Conservation (phyloP, 2,329 filamentous ascomycete species). For the Phyllachora maydis region DNA sequence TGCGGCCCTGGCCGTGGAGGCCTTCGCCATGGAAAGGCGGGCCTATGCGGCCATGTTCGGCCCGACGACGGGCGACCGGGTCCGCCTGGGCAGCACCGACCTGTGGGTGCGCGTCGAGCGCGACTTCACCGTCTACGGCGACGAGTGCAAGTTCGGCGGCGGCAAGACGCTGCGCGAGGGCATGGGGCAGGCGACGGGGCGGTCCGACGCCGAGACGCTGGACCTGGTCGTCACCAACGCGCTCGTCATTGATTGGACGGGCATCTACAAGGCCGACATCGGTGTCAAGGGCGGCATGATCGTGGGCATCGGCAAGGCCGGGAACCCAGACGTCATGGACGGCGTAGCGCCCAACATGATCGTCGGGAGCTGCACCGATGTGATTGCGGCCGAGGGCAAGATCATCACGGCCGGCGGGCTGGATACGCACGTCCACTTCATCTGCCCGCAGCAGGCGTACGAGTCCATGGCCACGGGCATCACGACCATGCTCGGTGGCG, state of each 20-base stretch:
- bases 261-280: slow-evolving; percentile 94
- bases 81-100: slow-evolving; percentile 65
- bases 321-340: slow-evolving; percentile 94
- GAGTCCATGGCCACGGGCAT: slow-evolving; percentile 73
- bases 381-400: slow-evolving; percentile 74
- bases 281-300: slow-evolving; percentile 79
- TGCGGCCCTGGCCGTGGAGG: slow-evolving; percentile 31
- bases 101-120: slow-evolving; percentile 82
- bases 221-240: slow-evolving; percentile 84
- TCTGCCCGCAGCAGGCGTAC: slow-evolving; percentile 78
- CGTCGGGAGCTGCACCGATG: slow-evolving; percentile 75
- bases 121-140: slow-evolving; percentile 68
- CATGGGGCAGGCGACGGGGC: slow-evolving; percentile 80
- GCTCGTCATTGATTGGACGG: slow-evolving; percentile 73
- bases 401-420: slow-evolving; percentile 83
- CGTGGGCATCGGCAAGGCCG: slow-evolving; percentile 78
- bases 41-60: slow-evolving; percentile 83
- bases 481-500: slow-evolving; percentile 79
- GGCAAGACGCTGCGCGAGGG: slow-evolving; percentile 87
- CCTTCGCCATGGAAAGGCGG: slow-evolving; percentile 52
- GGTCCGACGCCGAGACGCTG: slow-evolving; percentile 48
- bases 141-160: slow-evolving; percentile 89
- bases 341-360: slow-evolving; percentile 62
- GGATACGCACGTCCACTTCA: slow-evolving; percentile 84
- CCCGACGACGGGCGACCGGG: slow-evolving; percentile 71